These are phyloP conservation scores for Exophiala alcalophila DNA, from an alignment of 2,329 filamentous ascomycete species.

Conservation along the genomic window DNA sequence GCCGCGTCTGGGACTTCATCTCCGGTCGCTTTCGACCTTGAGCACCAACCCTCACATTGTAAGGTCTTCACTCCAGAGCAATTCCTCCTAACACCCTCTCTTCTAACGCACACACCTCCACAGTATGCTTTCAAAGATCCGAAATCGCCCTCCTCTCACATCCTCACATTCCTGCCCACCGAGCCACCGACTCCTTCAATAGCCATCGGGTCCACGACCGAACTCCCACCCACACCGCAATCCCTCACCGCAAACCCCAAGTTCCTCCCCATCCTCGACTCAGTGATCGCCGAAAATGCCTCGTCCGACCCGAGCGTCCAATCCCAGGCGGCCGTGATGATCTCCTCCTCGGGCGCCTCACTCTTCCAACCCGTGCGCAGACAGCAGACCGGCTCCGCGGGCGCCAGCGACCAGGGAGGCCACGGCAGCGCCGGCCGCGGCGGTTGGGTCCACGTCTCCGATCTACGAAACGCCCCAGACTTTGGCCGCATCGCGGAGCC, in stretches of 20 bases:
- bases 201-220: constrained; percentile 53
- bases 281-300: constrained; percentile 54
- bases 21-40: constrained; percentile 23
- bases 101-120: too few species aligned
- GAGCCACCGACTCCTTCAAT: constrained; percentile 53
- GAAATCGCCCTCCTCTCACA: constrained; percentile 35
- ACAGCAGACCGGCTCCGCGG: constrained; percentile 51
- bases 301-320: constrained; percentile 55
- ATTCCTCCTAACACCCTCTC: not conserved
- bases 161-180: constrained; percentile 57
- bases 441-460: constrained; percentile 63
- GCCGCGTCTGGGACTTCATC: constrained; percentile 7
- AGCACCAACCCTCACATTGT: constrained; percentile 26
- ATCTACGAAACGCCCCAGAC: constrained; percentile 58
- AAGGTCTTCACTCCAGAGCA: constrained; percentile 3
- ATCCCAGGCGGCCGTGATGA: constrained; percentile 59
- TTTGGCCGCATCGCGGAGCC: constrained; percentile 62
- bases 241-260: constrained; percentile 55
- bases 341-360: constrained; percentile 51
- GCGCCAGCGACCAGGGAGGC: constrained; percentile 58
- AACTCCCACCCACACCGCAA: constrained; percentile 54
- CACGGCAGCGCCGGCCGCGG: constrained; percentile 57
- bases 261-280: constrained; percentile 57
- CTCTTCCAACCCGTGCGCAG: constrained; percentile 36
- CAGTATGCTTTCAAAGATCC: constrained; percentile 39